Evolutionary conservation across 2,329 filamentous ascomycete genomes (phyloP).

Genomic region (Aspergillus fumigatus): DNA sequence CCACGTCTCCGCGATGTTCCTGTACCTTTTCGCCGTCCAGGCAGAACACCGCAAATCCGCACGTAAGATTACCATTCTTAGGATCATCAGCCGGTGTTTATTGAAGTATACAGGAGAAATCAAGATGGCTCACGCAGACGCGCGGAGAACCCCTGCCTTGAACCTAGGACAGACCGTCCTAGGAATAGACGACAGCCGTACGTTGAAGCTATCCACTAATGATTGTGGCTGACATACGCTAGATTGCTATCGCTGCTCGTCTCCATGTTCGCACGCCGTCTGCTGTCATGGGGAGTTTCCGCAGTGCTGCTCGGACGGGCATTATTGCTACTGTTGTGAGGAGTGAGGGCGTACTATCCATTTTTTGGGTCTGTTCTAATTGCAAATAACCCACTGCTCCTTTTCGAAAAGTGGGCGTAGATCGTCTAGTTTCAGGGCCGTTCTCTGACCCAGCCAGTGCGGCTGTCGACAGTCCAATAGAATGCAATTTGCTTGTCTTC

Average conservation of each 20-base stretch:
- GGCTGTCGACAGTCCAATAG: too few relatives aligned
- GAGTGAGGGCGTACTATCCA: neutral
- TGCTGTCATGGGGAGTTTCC: constrained; percentile 10
- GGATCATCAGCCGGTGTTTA: neutral
- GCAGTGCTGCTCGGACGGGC: constrained; percentile 12
- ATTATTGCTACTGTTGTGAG: constrained; percentile 10
- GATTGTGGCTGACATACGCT: neutral
- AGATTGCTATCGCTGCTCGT: constrained; percentile 9
- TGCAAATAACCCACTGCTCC: too few relatives aligned
- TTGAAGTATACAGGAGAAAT: neutral
- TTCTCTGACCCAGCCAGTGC: too few relatives aligned
- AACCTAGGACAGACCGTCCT: neutral
- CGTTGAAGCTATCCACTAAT: neutral
- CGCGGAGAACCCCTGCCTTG: neutral
- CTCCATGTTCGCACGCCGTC: constrained; percentile 8
- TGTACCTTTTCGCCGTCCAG: neutral
- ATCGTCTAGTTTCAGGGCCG: too few relatives aligned
- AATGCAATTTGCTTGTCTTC: too few relatives aligned
- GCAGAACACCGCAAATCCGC: neutral
- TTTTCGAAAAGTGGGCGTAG: too few relatives aligned
- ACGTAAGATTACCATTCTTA: neutral
- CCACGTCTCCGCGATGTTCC: neutral
- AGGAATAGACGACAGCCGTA: neutral
- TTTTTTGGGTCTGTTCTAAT: neutral
- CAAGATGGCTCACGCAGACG: neutral